Conservation (phyloP, 2,329 filamentous ascomycete species). For the Cladophialophora bantiana region DNA sequence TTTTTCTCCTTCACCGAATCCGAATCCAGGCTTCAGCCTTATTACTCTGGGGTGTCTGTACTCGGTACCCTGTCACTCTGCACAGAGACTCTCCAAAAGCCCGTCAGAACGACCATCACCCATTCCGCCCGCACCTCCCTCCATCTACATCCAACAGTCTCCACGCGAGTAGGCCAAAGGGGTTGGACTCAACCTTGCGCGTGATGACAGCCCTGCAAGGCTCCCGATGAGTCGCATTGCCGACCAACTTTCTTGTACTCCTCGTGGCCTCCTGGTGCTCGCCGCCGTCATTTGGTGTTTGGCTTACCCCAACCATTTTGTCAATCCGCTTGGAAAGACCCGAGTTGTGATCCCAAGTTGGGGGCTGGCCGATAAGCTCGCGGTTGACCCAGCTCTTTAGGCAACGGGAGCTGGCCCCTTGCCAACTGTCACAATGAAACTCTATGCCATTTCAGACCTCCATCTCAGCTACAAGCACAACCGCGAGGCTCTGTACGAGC, state of each 20-base stretch:
- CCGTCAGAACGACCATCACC: not conserved
- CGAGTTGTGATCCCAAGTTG: not conserved
- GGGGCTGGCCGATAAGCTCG: not conserved
- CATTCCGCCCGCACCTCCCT: not conserved
- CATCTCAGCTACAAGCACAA: slow-evolving; percentile 41
- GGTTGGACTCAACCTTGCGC: not conserved
- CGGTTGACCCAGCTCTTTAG: not conserved
- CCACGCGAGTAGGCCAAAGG: not conserved
- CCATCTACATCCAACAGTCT: not conserved
- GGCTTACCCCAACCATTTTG: not conserved
- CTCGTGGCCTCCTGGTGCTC: not conserved
- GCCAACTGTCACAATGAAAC: slow-evolving; percentile 29
- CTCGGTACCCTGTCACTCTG: not conserved
- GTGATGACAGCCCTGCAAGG: slow-evolving; percentile 5
- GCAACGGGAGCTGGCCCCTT: not conserved
- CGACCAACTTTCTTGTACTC: not conserved
- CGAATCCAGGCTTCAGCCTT: slow-evolving; percentile 12
- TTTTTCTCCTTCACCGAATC: slow-evolving; percentile 18
- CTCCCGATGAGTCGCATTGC: not conserved
- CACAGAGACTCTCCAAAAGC: not conserved
- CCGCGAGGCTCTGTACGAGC: slow-evolving; percentile 37
- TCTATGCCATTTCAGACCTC: slow-evolving; percentile 41
- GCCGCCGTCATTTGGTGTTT: not conserved
- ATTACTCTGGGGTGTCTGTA: not conserved
- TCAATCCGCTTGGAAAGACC: not conserved